Evolutionary conservation across 2,329 filamentous ascomycete genomes (phyloP), one percentile per base, ranked within the genome.

Genomic region (Paraphaeosphaeria minitans): DNA sequence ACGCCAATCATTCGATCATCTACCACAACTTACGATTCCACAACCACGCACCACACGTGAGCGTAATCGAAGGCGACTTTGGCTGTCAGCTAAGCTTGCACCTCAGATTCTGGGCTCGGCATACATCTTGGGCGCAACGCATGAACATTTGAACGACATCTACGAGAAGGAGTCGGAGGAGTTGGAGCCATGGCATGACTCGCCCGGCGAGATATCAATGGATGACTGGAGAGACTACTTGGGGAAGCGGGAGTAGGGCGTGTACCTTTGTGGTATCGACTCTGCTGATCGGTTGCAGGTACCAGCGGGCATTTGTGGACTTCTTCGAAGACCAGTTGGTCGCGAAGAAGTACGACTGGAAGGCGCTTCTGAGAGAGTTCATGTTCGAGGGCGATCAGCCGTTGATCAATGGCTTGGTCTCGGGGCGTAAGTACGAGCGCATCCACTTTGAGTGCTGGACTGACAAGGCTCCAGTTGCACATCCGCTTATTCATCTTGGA

Each of bases 271-370:
- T 14, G 21, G n/a, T 4, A 19, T 29, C 16, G 33, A 12, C 50
- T 39, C 19, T 54, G 45, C 64, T 70, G 39, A 72, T 47, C 33
- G 5, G 6, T 19, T 19, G 33, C 68, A 86, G 82, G 62, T 97
- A 96, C 72, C 92, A 99, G 77, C 86, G 94, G 59, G 94, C 93
- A 0, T 99, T 89, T 72, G 82, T 99, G 56, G 93, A 99, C 75
- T 98, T 95, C 74, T 98, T 96, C 72, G 95, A 99, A 75, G 95
- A 99, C 74, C 87, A 92, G 69, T 81, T 98, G 31, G 93, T 91
- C 3, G 80, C 81, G 19, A 85, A 88, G 68, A 83, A 87, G 37
- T 98, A 97, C 74, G 86, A 97, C 72, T 97, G 95, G 92, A 91
- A 89, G 71, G 81, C 83, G 54, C 86, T 96, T 2, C 81, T 96